phyloP scores from a whole-genome alignment of 2,329 filamentous ascomycete genomes.

The Coniochaeta hoffmannii region DNA sequence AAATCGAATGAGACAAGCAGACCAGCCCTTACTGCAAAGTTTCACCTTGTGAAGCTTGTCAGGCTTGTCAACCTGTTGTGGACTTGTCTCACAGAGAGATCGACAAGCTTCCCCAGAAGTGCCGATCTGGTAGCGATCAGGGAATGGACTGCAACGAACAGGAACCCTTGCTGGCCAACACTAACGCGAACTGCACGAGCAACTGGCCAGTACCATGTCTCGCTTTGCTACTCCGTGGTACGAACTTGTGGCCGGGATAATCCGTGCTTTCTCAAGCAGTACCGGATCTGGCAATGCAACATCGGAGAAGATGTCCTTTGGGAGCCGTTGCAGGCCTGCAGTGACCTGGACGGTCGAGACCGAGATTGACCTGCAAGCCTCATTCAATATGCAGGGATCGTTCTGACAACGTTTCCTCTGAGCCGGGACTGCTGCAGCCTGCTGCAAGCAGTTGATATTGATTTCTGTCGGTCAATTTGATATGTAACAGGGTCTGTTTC shows the following conservation, averaged over 20 bases:
- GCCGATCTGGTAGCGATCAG: not conserved
- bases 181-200: not conserved
- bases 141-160: not conserved
- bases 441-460: not conserved
- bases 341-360: not conserved
- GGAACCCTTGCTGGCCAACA: too few relatives aligned
- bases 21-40: not conserved
- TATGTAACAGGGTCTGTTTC: not conserved
- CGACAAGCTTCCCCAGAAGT: not conserved
- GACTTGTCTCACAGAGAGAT: not conserved
- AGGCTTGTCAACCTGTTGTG: not conserved
- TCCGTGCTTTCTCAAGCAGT: not conserved
- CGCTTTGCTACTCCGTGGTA: not conserved
- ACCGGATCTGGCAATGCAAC: not conserved
- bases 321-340: not conserved
- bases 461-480: not conserved
- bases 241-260: not conserved
- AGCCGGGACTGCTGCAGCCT: too few relatives aligned
- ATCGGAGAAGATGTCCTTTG: not conserved
- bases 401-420: not conserved
- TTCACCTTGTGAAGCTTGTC: not conserved
- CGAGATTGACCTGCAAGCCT: not conserved
- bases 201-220: not conserved
- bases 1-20: not conserved
- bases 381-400: not conserved